phyloP scores from a whole-genome alignment of 75 land plant species.

The Larix kaempferi region DNA sequence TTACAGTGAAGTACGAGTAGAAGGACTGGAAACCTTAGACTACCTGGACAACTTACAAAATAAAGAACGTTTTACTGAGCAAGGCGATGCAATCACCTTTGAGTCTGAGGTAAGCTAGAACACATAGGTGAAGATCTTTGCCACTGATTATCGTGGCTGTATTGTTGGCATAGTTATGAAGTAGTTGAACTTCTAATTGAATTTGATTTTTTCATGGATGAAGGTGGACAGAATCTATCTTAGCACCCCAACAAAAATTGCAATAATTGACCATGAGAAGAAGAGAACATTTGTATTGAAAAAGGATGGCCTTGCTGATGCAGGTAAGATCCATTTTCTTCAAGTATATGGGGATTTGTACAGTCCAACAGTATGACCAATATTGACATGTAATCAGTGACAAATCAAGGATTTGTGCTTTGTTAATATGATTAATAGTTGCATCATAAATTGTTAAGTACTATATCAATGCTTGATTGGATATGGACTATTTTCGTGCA shows the following conservation, averaged over 20 bases:
- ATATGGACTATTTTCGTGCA: conserved; percentile 13
- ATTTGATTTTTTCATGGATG: conserved; percentile 3
- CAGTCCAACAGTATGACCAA: neutral
- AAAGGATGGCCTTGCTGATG: conserved; percentile 79
- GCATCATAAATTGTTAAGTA: neutral
- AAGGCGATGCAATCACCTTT: conserved; percentile 74
- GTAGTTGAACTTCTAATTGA: neutral
- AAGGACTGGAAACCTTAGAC: conserved; percentile 59
- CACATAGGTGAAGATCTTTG: neutral
- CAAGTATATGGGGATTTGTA: neutral
- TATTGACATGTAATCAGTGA: neutral
- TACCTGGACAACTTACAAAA: conserved; percentile 50
- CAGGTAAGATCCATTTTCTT: conserved; percentile 31
- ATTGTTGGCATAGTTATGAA: neutral
- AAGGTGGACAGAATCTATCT: conserved; percentile 62
- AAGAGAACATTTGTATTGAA: conserved; percentile 67
- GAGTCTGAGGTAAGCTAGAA: conserved; percentile 43
- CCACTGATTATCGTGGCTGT: neutral
- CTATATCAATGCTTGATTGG: neutral
- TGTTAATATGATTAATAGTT: neutral
- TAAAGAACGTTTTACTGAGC: conserved; percentile 55
- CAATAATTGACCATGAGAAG: conserved; percentile 70
- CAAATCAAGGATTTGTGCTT: neutral
- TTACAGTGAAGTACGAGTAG: conserved; percentile 64
- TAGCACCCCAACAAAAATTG: conserved; percentile 61